Evolutionary conservation across 495 filamentous ascomycete species (phyloP).

Genomic region (Penicillium psychrofluorescens): DNA sequence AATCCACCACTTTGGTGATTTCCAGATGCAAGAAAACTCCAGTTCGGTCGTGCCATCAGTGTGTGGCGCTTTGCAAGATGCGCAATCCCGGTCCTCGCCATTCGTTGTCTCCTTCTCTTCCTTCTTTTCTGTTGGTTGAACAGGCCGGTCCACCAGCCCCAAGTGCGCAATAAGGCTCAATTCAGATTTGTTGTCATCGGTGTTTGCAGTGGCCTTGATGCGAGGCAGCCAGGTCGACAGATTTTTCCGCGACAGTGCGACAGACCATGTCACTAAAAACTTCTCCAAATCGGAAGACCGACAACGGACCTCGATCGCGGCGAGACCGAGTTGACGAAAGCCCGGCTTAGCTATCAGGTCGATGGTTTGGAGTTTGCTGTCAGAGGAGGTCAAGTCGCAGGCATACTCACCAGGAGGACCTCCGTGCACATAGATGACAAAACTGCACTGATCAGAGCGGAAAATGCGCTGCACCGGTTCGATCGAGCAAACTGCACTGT

Average conservation of each 20-base stretch:
- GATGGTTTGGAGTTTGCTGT: conserved; percentile 10
- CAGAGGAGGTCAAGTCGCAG: conserved; percentile 8
- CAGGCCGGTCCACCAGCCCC: too few species aligned
- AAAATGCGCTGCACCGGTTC: conserved; percentile 23
- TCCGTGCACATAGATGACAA: conserved; percentile 23
- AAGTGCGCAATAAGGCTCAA: too few species aligned
- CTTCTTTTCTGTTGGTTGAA: too few species aligned
- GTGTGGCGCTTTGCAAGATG: too few species aligned
- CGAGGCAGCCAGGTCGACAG: conserved; percentile 21
- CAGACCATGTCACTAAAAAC: conserved; percentile 25
- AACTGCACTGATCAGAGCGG: conserved; percentile 26
- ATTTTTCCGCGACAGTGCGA: conserved; percentile 4
- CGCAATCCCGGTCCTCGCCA: too few species aligned
- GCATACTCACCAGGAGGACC: conserved; percentile 25
- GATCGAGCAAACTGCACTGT: conserved; percentile 26
- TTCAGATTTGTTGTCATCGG: not conserved
- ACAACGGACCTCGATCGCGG: conserved; percentile 21
- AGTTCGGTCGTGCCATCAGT: too few species aligned
- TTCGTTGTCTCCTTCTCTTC: too few species aligned
- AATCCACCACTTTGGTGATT: too few species aligned
- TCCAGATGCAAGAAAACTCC: too few species aligned
- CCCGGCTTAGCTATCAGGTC: conserved; percentile 3
- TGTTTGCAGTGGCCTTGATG: conserved; percentile 4
- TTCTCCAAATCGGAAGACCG: conserved; percentile 13
- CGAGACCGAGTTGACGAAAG: conserved; percentile 5